These are phyloP conservation scores for Salix exigua DNA, from an alignment of 345 rosid genomes.

Conservation along the genomic window DNA sequence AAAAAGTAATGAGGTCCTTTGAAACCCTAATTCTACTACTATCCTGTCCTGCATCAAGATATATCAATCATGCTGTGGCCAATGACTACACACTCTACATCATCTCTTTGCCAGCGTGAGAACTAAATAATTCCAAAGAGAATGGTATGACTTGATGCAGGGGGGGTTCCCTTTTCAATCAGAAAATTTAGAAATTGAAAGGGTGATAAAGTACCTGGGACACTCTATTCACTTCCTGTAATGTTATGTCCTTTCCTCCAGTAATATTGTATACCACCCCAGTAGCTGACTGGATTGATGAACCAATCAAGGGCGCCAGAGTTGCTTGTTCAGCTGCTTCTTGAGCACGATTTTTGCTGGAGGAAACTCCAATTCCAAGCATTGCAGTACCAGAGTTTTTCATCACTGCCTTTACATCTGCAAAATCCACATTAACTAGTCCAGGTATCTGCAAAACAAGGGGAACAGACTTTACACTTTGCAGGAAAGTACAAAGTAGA, in stretches of 20 bases:
- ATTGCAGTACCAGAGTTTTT: conserved; percentile 96
- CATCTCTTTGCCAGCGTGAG: too few relatives aligned
- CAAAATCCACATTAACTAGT: conserved; percentile 93
- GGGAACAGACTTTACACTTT: background rate
- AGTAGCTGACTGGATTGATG: conserved; percentile 98
- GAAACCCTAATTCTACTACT: background rate
- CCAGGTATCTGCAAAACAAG: conserved; percentile 76
- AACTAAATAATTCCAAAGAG: background rate
- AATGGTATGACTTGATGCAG: background rate
- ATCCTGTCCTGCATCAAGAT: too few relatives aligned
- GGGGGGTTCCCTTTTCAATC: background rate
- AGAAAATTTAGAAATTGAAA: background rate
- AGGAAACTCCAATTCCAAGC: conserved; percentile 99
- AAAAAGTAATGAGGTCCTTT: background rate
- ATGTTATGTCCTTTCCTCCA: conserved; percentile 92
- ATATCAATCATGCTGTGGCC: too few relatives aligned
- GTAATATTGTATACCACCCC: conserved; percentile 96
- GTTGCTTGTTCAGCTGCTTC: conserved; percentile 99
- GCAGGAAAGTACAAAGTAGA: background rate
- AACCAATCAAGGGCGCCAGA: conserved; percentile 89
- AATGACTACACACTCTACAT: too few relatives aligned
- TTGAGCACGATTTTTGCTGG: conserved; percentile 97
- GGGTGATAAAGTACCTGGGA: conserved; percentile 58
- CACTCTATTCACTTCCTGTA: conserved; percentile 95
- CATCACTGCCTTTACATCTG: conserved; percentile 97